Evolutionary conservation across 345 rosid genomes (phyloP), one percentile per base, ranked within the genome.

Genomic region (Capsella bursapastoris): DNA sequence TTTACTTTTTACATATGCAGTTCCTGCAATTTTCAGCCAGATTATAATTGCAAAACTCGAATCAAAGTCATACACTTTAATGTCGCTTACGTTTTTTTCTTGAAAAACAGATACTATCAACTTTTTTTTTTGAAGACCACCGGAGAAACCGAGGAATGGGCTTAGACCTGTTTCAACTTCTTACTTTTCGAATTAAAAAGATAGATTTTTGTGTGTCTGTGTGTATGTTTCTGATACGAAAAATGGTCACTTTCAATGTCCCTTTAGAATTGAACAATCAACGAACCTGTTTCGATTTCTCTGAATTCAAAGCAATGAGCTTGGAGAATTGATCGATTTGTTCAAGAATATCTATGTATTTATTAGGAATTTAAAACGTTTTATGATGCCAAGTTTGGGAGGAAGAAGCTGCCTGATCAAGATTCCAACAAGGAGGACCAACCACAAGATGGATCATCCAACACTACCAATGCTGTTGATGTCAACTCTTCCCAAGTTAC

Each of bases 341-440:
- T 77, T 71, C 65, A 71, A 70, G 64, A 25, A 25, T 50, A 55
- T 57, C 28, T 53, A 37, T 81, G 79, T 80, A 56, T 84, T 80
- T 84, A 66, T 81, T 83, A 87, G 89, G 95, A 94, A 76, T 89
- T 88, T 86, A 86, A 87, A 83, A 60, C 85, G 52, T 80, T 83
- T 85, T 94, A 84, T 80, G 87, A 90, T 84, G 86, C 80, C 72
- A 87, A 94, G 97, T 94, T 94, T 86, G 96, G 97, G 86, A 91
- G 93, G 78, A 90, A 86, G 93, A 88, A 73, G 85, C 27, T 53
- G 8, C 28, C 84, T 7, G 79, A 67, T 15, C 74, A 68, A 41
- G 86, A 82, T 48, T 59, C 80, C 8, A 77, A 80, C 7, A 77
- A 80, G 32, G 81, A 79, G 32, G 81, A 79, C n/a, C 74, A 71